Base-by-base conservation (phyloP, 2,329 filamentous ascomycete species). In the Orbilia quercus region DNA sequence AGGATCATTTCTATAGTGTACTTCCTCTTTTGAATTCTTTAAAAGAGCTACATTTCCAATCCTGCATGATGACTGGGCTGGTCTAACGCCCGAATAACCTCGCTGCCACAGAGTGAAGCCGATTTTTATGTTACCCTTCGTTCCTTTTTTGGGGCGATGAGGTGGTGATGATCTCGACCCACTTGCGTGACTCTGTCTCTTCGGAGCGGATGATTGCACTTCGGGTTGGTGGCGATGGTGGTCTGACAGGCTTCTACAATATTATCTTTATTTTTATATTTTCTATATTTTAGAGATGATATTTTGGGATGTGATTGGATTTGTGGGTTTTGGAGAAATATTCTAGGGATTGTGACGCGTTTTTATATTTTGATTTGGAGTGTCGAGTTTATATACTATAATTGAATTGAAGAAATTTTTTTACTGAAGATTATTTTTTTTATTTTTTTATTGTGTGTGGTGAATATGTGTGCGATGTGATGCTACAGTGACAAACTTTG, bases 1-100 rank as follows among this genome's bases (percentile, higher is more conserved):
- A 73, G 69, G 69, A 73, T 73, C 69, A 66, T 73, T 73, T 73
- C 69, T 73, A 73, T 73, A 73, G 69, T 73, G 69, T 73, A 73
- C 48, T 66, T 50, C 69, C 69, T 73, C 69, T 73, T 73, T 73
- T 73, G 69, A 73, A 73, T 73, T 73, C 69, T 73, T 73, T 73
- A 73, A 73, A 73, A 73, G 69, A 73, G 69, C 69, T 45, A 73
- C 69, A 60, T 66, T 65, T 73, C 55, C 69, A 73, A 73, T 55
- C 69, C 69, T 73, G 69, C 60, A 60, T 73, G 69, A 73, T 73
- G 69, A 73, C 69, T 73, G 69, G 54, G 63, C 57, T 64, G 69
- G 69, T 66, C 69, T 65, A 66, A 44, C 18, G 62, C 63, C 40
- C 60, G 50, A 23, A 73, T 66, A 50, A 73, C 69, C 69, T 73